These are phyloP conservation scores for Bidens hawaiensis DNA, from an alignment of 140 eudicot genomes.

Conservation along the genomic window DNA sequence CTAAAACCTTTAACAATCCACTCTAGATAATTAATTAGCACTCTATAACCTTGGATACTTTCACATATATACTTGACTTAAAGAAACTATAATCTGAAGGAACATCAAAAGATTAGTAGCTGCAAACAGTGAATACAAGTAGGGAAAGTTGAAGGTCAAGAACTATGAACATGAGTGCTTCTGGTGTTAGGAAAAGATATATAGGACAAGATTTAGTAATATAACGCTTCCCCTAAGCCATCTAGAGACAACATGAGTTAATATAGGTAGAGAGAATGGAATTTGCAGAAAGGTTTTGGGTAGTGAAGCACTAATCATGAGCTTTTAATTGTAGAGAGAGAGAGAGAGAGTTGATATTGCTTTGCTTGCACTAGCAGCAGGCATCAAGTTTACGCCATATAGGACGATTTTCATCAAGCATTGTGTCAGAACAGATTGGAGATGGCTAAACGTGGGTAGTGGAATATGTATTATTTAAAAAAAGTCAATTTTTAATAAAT, in stretches of 20 bases:
- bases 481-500: not conserved
- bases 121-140: no score
- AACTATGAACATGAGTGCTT: no score
- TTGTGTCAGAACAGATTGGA: conserved; percentile 51
- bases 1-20: no score
- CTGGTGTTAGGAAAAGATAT: not conserved
- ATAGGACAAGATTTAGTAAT: not conserved
- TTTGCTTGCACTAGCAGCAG: conserved; percentile 81
- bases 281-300: conserved; percentile 24
- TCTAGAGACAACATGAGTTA: not conserved
- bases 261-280: conserved; percentile 21
- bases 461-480: not conserved
- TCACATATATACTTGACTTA: no score
- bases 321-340: conserved; percentile 36
- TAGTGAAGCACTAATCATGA: conserved; percentile 41
- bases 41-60: no score
- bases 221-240: no score
- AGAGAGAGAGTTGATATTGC: conserved; percentile 37
- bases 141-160: not conserved
- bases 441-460: conserved; percentile 17
- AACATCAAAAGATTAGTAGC: no score
- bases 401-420: conserved; percentile 21
- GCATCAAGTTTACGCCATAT: conserved; percentile 72
- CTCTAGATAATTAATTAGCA: no score
- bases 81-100: no score